A percentile compares a stretch with the other conserved stretches of the same genome.
These are phyloP conservation scores for Suillus weaverae DNA, from an alignment of 768 basidiomycete genomes.

Conservation along the genomic window DNA sequence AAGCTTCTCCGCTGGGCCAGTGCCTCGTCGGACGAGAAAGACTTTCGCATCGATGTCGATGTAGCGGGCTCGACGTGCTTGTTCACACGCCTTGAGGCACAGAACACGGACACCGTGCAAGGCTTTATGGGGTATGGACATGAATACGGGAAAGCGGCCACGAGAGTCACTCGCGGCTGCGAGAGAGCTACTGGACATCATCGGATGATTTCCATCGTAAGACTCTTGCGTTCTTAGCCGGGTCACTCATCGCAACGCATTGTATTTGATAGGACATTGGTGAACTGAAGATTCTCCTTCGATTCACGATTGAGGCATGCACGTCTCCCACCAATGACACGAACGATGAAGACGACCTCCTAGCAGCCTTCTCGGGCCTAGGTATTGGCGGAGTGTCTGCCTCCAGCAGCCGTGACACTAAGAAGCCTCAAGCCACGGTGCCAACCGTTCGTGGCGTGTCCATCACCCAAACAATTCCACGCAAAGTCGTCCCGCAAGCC, in stretches of 20 bases:
- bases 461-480: conserved; percentile 26
- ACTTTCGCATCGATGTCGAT: conserved; percentile 73
- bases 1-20: conserved; percentile 62
- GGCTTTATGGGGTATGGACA: conserved; percentile 50
- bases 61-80: conserved; percentile 61
- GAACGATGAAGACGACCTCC: conserved; percentile 21
- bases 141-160: conserved; percentile 61
- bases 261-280: conserved; percentile 47
- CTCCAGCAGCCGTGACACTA: not conserved
- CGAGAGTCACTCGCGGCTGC: conserved; percentile 48
- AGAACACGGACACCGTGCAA: conserved; percentile 1
- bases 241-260: not conserved
- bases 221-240: conserved; percentile 19
- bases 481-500: conserved; percentile 35
- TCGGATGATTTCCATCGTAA: conserved; percentile 62
- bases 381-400: conserved; percentile 14
- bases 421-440: not conserved
- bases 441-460: conserved; percentile 13
- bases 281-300: conserved; percentile 57
- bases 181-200: conserved; percentile 56
- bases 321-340: conserved; percentile 14
- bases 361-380: conserved; percentile 26
- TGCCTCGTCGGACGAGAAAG: conserved; percentile 22
- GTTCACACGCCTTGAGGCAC: conserved; percentile 57
- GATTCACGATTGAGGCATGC: conserved; percentile 55